Conservation (phyloP, 2,329 filamentous ascomycete genomes). For the Neofusicoccum umdonicola region DNA sequence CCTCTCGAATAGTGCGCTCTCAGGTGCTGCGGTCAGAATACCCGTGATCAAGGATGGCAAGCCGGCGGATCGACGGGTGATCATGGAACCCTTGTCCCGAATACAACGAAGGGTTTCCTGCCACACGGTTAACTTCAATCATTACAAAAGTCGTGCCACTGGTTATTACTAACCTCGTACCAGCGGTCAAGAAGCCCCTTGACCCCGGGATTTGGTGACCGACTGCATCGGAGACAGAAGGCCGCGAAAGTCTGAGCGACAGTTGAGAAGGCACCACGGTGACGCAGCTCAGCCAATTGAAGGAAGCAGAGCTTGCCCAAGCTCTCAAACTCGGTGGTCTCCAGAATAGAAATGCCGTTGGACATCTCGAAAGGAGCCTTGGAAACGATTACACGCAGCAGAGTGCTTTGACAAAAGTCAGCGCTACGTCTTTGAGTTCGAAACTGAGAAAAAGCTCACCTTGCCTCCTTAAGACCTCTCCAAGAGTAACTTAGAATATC, state of each 20-base stretch:
- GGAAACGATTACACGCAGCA: conserved; percentile 54
- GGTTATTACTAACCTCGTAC: conserved; percentile 53
- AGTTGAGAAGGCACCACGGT: conserved; percentile 89
- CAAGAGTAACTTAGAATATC: conserved; percentile 93
- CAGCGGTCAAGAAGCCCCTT: conserved; percentile 58
- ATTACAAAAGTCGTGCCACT: not conserved
- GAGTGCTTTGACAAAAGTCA: conserved; percentile 54
- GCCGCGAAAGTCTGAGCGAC: conserved; percentile 83
- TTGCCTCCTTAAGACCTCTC: conserved; percentile 90
- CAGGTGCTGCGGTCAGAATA: conserved; percentile 66
- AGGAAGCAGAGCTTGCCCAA: conserved; percentile 76
- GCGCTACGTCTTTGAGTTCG: not conserved
- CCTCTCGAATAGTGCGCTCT: conserved; percentile 57
- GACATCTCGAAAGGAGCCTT: conserved; percentile 35
- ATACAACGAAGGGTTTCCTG: conserved; percentile 69
- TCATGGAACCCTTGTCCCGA: conserved; percentile 70
- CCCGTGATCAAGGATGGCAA: conserved; percentile 84
- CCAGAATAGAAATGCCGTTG: conserved; percentile 22
- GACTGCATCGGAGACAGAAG: conserved; percentile 68
- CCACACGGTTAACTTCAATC: not conserved
- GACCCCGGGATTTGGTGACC: conserved; percentile 48
- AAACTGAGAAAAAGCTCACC: conserved; percentile 49
- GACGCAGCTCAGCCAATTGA: conserved; percentile 78
- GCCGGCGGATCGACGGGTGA: conserved; percentile 85
- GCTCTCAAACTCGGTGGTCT: conserved; percentile 55